phyloP scores from a whole-genome alignment of 1,284 basidiomycete genomes.

The Ustilago cynodontis region DNA sequence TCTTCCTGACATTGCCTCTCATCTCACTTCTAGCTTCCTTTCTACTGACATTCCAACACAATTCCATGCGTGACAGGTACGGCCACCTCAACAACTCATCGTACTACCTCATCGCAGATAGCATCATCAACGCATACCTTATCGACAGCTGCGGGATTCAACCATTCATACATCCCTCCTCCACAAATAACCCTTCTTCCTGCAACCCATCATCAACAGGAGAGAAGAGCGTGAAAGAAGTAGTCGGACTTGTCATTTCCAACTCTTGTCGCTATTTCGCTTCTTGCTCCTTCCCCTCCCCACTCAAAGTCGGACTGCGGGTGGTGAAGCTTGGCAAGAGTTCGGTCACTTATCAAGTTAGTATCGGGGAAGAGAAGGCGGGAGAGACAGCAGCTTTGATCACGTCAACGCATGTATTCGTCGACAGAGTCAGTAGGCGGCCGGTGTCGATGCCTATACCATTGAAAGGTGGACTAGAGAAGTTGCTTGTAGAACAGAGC shows the following conservation, averaged over 20 bases:
- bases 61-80: slow-evolving; percentile 25
- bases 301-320: slow-evolving; percentile 33
- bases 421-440: slow-evolving; percentile 34
- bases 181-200: not conserved
- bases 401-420: slow-evolving; percentile 57
- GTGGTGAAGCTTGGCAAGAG: slow-evolving; percentile 45
- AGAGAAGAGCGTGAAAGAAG: slow-evolving; percentile 11
- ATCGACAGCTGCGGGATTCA: slow-evolving; percentile 45
- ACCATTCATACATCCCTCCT: slow-evolving; percentile 32
- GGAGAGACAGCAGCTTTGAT: slow-evolving; percentile 34
- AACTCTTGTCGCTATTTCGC: slow-evolving; percentile 52
- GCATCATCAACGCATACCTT: slow-evolving; percentile 54
- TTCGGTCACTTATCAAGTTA: slow-evolving; percentile 52
- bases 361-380: slow-evolving; percentile 22
- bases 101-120: slow-evolving; percentile 54
- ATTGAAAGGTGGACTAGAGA: slow-evolving; percentile 9
- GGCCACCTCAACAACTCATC: slow-evolving; percentile 59
- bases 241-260: slow-evolving; percentile 54
- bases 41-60: no score
- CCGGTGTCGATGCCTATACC: slow-evolving; percentile 40
- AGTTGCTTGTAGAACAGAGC: slow-evolving; percentile 14
- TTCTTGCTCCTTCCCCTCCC: slow-evolving; percentile 48
- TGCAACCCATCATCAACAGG: not conserved
- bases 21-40: not conserved
- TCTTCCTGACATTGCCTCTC: not conserved